A percentile compares a stretch with the other conserved stretches of the same genome.
These are phyloP conservation scores for Plasmodium blacklocki DNA, from an alignment of 169 alveolate genomes.

Conservation along the genomic window DNA sequence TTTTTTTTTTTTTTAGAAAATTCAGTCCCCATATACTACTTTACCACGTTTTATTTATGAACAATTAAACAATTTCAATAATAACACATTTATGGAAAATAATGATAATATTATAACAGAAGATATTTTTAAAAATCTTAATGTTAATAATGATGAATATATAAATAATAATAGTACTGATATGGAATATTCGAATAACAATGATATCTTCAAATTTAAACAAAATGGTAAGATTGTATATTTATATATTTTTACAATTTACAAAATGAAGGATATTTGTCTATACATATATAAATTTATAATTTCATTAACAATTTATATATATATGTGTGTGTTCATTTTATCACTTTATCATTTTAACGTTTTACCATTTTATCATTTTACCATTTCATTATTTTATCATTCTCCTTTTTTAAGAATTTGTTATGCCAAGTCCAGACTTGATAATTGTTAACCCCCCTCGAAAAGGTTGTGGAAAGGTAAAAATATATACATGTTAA, in stretches of 20 bases:
- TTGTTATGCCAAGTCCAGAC: constrained; percentile 74
- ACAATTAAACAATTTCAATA: constrained; percentile 22
- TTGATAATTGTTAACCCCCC: constrained; percentile 71
- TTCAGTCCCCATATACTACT: constrained; percentile 62
- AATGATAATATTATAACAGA: not conserved
- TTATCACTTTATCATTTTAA: too few relatives aligned
- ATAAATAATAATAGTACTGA: not conserved
- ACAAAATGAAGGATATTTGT: too few relatives aligned
- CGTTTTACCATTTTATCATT: not conserved
- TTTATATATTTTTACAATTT: not conserved
- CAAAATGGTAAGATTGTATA: constrained; percentile 32
- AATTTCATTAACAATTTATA: too few relatives aligned
- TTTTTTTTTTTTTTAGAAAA: constrained; percentile 13
- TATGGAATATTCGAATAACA: constrained; percentile 1
- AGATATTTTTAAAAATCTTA: constrained; percentile 7
- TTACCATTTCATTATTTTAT: too few relatives aligned
- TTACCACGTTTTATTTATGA: constrained; percentile 54
- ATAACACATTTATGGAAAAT: not conserved
- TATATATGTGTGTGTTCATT: too few relatives aligned
- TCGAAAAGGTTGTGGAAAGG: constrained; percentile 76
- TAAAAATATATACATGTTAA: constrained; percentile 1
- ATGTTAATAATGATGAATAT: constrained; percentile 7
- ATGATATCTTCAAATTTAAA: not conserved
- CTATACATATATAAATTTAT: not conserved
- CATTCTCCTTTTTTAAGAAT: constrained; percentile 27